Percentiles rank a stretch among this genome's conserved stretches.
Conservation (phyloP, 2,329 filamentous ascomycete genomes). For the Cladosporium phlei region DNA sequence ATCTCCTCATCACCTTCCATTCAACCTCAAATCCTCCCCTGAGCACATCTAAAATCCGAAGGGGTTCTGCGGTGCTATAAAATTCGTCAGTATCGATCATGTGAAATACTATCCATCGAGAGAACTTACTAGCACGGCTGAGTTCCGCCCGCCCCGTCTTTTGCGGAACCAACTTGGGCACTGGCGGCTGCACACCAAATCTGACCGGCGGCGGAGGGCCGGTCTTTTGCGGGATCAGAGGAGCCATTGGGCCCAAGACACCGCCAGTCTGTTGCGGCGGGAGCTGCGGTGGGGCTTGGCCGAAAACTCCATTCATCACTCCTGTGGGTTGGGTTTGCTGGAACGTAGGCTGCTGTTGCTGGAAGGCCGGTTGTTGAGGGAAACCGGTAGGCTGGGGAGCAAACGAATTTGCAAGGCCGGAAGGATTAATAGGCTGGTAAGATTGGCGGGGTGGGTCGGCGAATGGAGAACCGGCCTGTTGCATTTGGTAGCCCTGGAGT, state of each 20-base stretch:
- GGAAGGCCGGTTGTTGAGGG: conserved; percentile 13
- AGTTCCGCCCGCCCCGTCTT: conserved; percentile 89
- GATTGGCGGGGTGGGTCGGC: conserved; percentile 50
- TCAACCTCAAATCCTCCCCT: neutral
- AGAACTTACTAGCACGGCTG: conserved; percentile 85
- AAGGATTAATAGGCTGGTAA: conserved; percentile 32
- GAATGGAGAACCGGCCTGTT: conserved; percentile 47
- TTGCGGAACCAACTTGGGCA: conserved; percentile 77
- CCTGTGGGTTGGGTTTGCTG: conserved; percentile 36
- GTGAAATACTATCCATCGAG: conserved; percentile 11
- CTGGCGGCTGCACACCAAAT: conserved; percentile 71
- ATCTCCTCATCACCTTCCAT: neutral
- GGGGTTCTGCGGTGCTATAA: conserved; percentile 61
- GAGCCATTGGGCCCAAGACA: conserved; percentile 41
- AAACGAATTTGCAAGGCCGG: conserved; percentile 36
- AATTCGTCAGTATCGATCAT: conserved; percentile 18
- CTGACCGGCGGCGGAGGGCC: conserved; percentile 81
- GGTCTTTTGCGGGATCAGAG: conserved; percentile 72
- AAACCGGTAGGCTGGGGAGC: conserved; percentile 49
- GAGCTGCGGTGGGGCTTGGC: conserved; percentile 45
- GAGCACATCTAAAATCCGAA: conserved; percentile 56
- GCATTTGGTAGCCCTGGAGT: conserved; percentile 39
- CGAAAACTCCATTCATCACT: conserved; percentile 44
- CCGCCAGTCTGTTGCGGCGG: conserved; percentile 52
- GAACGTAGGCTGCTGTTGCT: conserved; percentile 40